phyloP scores from a whole-genome alignment of 805 yeast species.

The Candida tallmaniae region DNA sequence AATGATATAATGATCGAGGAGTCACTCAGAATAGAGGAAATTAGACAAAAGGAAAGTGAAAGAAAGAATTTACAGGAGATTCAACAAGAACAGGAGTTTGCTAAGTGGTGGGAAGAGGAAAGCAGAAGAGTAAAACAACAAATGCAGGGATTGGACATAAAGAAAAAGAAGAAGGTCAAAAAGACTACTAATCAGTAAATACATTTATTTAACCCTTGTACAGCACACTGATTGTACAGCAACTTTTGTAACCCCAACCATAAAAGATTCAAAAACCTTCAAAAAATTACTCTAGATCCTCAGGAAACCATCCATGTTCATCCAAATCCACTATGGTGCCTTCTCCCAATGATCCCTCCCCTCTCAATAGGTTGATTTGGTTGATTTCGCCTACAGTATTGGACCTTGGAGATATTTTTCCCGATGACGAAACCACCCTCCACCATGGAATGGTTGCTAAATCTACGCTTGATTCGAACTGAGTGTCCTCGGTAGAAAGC shows the following conservation, averaged over 20 bases:
- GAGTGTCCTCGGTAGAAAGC: conserved; percentile 10
- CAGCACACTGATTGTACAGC: too few species aligned
- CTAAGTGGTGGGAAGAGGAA: conserved; percentile 84
- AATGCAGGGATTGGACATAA: conserved; percentile 13
- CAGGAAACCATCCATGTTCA: conserved; percentile 70
- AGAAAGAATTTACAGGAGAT: conserved; percentile 59
- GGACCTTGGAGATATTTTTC: conserved; percentile 53
- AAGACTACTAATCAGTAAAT: too few species aligned
- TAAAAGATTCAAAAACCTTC: neutral
- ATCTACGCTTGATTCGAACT: conserved; percentile 10
- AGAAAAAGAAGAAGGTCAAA: conserved; percentile 6
- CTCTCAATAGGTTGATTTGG: conserved; percentile 43
- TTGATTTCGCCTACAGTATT: conserved; percentile 34
- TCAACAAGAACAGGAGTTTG: conserved; percentile 80
- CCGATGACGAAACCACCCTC: conserved; percentile 66
- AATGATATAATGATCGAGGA: conserved; percentile 47
- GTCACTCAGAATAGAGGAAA: conserved; percentile 32
- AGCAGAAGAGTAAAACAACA: conserved; percentile 55
- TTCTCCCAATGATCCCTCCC: conserved; percentile 44
- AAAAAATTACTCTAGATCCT: conserved; percentile 30
- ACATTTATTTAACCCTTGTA: too few species aligned
- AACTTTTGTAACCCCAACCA: too few species aligned
- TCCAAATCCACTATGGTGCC: conserved; percentile 37
- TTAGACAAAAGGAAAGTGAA: conserved; percentile 22
- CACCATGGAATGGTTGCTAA: conserved; percentile 63